Conservation (phyloP, 2,329 filamentous ascomycete genomes). For the Alternaria alternata region DNA sequence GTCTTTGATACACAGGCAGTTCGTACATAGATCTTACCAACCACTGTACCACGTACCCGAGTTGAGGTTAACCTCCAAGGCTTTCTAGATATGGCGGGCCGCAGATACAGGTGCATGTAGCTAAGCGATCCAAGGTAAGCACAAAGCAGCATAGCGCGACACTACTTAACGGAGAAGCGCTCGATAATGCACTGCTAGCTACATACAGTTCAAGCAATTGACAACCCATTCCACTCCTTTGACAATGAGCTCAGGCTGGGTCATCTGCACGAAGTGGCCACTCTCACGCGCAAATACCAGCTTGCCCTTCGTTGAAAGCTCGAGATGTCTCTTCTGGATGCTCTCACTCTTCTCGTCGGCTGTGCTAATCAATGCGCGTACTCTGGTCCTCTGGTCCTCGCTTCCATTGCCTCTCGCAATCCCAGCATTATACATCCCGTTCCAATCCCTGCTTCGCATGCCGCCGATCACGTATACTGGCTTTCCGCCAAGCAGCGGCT, state of each 20-base stretch:
- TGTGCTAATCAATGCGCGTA: constrained; percentile 37
- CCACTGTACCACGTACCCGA: too few species aligned
- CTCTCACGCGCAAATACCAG: background rate
- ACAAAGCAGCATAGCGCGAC: too few species aligned
- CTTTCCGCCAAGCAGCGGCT: background rate
- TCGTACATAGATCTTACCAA: too few species aligned
- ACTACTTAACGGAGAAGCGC: too few species aligned
- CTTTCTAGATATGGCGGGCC: too few species aligned
- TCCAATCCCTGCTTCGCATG: constrained; percentile 13
- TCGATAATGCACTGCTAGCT: too few species aligned
- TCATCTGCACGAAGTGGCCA: background rate
- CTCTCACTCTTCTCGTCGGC: constrained; percentile 38
- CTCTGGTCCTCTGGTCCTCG: constrained; percentile 38
- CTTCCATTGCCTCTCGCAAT: constrained; percentile 47
- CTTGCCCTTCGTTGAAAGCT: constrained; percentile 10
- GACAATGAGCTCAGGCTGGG: background rate
- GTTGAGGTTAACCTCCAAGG: accelerated
- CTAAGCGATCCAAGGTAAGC: too few species aligned
- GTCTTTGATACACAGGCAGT: too few species aligned
- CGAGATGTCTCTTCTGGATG: constrained; percentile 40
- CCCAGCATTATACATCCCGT: constrained; percentile 42
- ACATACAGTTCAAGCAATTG: too few species aligned
- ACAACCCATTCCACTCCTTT: background rate
- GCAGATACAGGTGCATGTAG: too few species aligned
- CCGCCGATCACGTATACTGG: background rate